phyloP scores from a whole-genome alignment of 768 basidiomycete genomes.

The Tulasnella sp. region DNA sequence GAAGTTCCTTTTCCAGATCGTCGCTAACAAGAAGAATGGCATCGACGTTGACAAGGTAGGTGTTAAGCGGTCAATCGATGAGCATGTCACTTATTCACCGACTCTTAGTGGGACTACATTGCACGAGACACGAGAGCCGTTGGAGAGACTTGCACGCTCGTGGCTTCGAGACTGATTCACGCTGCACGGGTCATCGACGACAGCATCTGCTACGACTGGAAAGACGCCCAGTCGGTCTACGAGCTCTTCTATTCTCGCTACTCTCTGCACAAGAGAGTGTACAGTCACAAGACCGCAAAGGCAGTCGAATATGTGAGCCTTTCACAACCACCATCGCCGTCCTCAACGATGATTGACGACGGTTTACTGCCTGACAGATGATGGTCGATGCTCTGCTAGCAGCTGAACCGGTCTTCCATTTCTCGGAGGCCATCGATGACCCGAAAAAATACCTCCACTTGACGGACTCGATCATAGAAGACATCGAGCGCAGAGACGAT shows the following conservation, averaged over 20 bases:
- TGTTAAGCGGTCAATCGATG: too few species aligned
- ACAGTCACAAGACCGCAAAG: constrained; percentile 70
- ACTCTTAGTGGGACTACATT: constrained; percentile 51
- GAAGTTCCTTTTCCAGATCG: constrained; percentile 70
- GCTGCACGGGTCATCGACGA: constrained; percentile 65
- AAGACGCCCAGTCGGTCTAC: constrained; percentile 65
- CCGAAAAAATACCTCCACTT: constrained; percentile 51
- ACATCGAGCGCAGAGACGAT: constrained; percentile 44
- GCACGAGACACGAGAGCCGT: constrained; percentile 60
- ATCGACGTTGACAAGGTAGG: constrained; percentile 77
- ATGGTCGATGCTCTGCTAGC: constrained; percentile 62
- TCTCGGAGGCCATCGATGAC: constrained; percentile 44
- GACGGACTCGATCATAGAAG: constrained; percentile 53
- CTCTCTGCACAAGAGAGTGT: constrained; percentile 72
- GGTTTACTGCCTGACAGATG: constrained; percentile 42
- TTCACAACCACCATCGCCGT: not conserved
- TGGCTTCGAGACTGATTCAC: constrained; percentile 49
- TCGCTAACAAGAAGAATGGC: constrained; percentile 70
- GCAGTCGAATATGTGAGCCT: constrained; percentile 41
- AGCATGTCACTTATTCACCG: not conserved
- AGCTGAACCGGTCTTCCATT: constrained; percentile 53
- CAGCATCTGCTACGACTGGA: constrained; percentile 71
- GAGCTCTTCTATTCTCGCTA: constrained; percentile 65
- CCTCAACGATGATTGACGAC: not conserved
- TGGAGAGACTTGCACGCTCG: constrained; percentile 47